Conservation (phyloP, 805 yeast species). For the Barnettozyma sp. region DNA sequence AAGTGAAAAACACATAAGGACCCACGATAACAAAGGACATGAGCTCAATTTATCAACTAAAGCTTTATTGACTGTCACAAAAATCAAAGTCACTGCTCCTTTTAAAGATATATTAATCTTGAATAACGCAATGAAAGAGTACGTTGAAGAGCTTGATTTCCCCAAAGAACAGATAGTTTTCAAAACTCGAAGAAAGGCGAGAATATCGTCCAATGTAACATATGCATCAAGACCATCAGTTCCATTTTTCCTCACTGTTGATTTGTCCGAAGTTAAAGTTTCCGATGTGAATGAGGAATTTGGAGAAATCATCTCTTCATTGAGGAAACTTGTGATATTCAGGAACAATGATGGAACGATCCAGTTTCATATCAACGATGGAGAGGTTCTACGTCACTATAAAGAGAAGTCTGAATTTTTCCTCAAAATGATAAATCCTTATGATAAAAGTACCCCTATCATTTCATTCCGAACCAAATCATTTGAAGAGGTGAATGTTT, state of each 20-base stretch:
- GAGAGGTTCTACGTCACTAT: slow-evolving; percentile 10
- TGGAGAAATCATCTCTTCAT: slow-evolving; percentile 26
- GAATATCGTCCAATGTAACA: slow-evolving; percentile 17
- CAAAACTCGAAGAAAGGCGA: slow-evolving; percentile 21
- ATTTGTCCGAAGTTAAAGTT: slow-evolving; percentile 13
- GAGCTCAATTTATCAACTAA: slow-evolving; percentile 21
- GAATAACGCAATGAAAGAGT: too few relatives aligned
- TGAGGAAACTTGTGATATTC: slow-evolving; percentile 14
- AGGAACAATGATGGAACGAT: slow-evolving; percentile 14
- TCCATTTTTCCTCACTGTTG: slow-evolving; percentile 10
- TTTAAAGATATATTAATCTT: slow-evolving; percentile 25
- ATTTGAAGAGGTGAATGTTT: slow-evolving; percentile 33
- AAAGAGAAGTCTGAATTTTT: slow-evolving; percentile 24
- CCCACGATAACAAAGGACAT: slow-evolving; percentile 26
- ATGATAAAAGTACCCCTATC: slow-evolving; percentile 33
- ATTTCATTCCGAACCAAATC: slow-evolving; percentile 33
- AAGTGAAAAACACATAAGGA: slow-evolving; percentile 20
- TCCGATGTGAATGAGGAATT: slow-evolving; percentile 24
- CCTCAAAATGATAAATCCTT: slow-evolving; percentile 28
- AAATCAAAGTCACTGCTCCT: slow-evolving; percentile 26
- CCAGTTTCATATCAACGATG: slow-evolving; percentile 17
- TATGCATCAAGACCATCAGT: slow-evolving; percentile 18
- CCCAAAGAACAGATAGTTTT: slow-evolving; percentile 17
- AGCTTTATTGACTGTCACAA: slow-evolving; percentile 15
- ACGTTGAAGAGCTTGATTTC: slow-evolving; percentile 10